phyloP scores from a whole-genome alignment of 257 asterid genomes.

The Nicotiana paniculata region DNA sequence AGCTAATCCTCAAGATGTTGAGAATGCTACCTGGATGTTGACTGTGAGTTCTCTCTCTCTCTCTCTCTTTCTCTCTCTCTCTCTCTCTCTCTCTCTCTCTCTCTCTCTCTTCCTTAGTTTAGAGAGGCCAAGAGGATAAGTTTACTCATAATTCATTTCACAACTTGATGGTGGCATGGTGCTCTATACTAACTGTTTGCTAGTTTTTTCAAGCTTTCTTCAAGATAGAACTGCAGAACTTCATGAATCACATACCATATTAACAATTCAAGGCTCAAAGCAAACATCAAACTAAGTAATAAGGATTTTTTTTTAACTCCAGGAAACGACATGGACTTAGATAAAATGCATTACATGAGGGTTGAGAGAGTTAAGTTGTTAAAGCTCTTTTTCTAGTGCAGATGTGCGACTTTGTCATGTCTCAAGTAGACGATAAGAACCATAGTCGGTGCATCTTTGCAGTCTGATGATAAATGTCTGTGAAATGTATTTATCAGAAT shows the following conservation, averaged over 20 bases:
- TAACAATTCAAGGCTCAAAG: not conserved
- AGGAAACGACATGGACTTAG: not conserved
- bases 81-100: conserved; percentile 7
- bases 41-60: conserved; percentile 21
- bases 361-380: not conserved
- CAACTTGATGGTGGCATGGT: not conserved
- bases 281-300: not conserved
- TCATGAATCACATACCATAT: not conserved
- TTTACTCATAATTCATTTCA: not conserved
- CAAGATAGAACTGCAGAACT: not conserved
- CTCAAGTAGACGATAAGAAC: not conserved
- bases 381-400: not conserved
- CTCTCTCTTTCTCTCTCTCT: not conserved
- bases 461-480: not conserved
- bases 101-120: not conserved
- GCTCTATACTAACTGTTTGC: not conserved
- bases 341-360: not conserved
- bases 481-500: not conserved
- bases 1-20: conserved; percentile 33
- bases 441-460: not conserved
- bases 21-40: conserved; percentile 41
- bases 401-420: not conserved
- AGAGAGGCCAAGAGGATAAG: not conserved
- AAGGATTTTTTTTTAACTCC: not conserved
- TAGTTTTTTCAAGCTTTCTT: not conserved